phyloP scores from a whole-genome alignment of 75 land plant genomes.

The Picea glauca region DNA sequence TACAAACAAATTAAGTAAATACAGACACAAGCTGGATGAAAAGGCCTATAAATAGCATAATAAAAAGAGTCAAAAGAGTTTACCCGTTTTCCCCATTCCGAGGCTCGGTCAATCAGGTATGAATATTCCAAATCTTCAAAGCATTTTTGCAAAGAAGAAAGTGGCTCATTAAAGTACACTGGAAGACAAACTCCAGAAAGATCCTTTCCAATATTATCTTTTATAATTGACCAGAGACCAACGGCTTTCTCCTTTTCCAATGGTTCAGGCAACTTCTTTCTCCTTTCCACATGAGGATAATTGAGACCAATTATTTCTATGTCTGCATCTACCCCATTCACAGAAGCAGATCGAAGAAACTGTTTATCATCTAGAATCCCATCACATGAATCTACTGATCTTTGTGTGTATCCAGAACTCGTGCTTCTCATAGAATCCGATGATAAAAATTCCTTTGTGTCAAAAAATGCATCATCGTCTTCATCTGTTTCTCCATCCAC shows the following conservation, averaged over 20 bases:
- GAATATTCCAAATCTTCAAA: conserved; percentile 84
- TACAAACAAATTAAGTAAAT: neutral
- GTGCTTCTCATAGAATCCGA: conserved; percentile 63
- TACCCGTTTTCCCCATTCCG: conserved; percentile 66
- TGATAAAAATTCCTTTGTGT: conserved; percentile 70
- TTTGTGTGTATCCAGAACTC: conserved; percentile 2
- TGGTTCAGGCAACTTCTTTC: conserved; percentile 61
- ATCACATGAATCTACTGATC: conserved; percentile 19
- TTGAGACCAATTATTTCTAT: conserved; percentile 43
- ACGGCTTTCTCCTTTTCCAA: conserved; percentile 73
- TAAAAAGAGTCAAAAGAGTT: neutral
- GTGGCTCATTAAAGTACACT: conserved; percentile 78
- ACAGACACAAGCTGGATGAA: neutral
- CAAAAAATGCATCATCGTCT: conserved; percentile 76
- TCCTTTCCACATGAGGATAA: conserved; percentile 55
- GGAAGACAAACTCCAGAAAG: conserved; percentile 77
- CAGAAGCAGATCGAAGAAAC: conserved; percentile 29
- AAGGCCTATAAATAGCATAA: neutral
- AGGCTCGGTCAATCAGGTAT: conserved; percentile 65
- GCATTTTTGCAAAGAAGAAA: conserved; percentile 72
- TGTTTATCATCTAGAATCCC: conserved; percentile 21
- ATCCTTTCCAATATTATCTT: conserved; percentile 80
- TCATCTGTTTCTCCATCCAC: conserved; percentile 84
- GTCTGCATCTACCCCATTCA: conserved; percentile 22
- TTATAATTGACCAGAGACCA: conserved; percentile 79